These are phyloP conservation scores for Colletotrichum endophyticum DNA, from an alignment of 2,329 filamentous ascomycete genomes.

Conservation along the genomic window DNA sequence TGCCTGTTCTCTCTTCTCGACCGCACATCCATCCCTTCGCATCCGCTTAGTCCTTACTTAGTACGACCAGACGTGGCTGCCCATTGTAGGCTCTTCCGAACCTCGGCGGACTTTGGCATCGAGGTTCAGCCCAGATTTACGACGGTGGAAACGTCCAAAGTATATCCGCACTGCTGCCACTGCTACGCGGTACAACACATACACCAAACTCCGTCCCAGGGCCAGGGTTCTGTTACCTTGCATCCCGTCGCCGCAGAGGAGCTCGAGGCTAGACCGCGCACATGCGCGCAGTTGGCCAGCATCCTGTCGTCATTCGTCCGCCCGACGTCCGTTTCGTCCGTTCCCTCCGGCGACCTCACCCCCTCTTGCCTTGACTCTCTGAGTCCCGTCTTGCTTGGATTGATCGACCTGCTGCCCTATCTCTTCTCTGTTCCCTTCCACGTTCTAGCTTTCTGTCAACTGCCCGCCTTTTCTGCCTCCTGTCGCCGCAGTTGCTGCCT, in stretches of 20 bases:
- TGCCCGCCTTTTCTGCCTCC: not conserved
- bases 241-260: not conserved
- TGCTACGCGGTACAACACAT: not conserved
- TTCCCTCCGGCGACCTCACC: constrained; percentile 15
- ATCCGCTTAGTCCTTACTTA: not conserved
- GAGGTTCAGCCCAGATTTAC: not conserved
- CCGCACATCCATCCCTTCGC: not conserved
- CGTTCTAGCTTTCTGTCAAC: constrained; percentile 2
- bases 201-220: not conserved
- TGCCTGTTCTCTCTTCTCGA: not conserved
- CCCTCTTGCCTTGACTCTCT: not conserved
- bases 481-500: not conserved
- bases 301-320: constrained; percentile 17
- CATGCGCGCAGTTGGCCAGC: not conserved
- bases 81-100: not conserved
- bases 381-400: not conserved
- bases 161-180: not conserved
- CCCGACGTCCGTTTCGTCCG: constrained; percentile 13
- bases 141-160: not conserved
- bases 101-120: not conserved
- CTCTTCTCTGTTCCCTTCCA: not conserved
- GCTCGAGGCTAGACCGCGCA: not conserved
- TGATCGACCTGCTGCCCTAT: not conserved
- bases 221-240: constrained; percentile 2
- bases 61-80: not conserved